phyloP scores from a whole-genome alignment of 345 rosid genomes.

The Hevea brasiliensis region DNA sequence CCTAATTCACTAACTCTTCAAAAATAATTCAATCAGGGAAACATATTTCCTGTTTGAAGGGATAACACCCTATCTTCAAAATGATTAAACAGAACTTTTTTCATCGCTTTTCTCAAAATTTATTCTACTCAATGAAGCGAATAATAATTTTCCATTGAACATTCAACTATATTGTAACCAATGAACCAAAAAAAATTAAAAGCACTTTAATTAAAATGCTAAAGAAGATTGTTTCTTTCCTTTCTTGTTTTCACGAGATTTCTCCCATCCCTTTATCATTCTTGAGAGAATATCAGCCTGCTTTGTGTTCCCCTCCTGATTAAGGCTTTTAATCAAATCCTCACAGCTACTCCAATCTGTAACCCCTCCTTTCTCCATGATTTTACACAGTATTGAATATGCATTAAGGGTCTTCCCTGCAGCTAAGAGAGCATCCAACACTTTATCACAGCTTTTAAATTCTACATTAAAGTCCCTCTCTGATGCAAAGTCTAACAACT shows the following conservation, averaged over 20 bases:
- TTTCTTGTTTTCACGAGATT: slow-evolving; percentile 11
- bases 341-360: slow-evolving; percentile 69
- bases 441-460: slow-evolving; percentile 71
- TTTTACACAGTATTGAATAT: slow-evolving; percentile 68
- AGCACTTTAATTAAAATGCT: neutral
- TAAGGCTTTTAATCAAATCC: slow-evolving; percentile 72
- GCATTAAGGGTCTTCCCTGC: slow-evolving; percentile 90
- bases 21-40: neutral
- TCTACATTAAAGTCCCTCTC: slow-evolving; percentile 64
- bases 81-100: neutral
- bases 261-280: slow-evolving; percentile 44
- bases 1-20: neutral
- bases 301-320: slow-evolving; percentile 76
- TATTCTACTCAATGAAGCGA: neutral
- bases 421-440: slow-evolving; percentile 73
- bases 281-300: slow-evolving; percentile 90
- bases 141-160: neutral
- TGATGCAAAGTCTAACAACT: slow-evolving; percentile 67
- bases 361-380: slow-evolving; percentile 69
- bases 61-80: slow-evolving; percentile 6
- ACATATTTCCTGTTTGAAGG: neutral
- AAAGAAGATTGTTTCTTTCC: slow-evolving; percentile 13
- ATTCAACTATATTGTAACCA: neutral
- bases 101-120: neutral
- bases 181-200: neutral